A percentile compares a stretch with the other conserved stretches of the same genome.
Evolutionary conservation across 441 rosid species (phyloP).

Genomic region (Populus hybrid): DNA sequence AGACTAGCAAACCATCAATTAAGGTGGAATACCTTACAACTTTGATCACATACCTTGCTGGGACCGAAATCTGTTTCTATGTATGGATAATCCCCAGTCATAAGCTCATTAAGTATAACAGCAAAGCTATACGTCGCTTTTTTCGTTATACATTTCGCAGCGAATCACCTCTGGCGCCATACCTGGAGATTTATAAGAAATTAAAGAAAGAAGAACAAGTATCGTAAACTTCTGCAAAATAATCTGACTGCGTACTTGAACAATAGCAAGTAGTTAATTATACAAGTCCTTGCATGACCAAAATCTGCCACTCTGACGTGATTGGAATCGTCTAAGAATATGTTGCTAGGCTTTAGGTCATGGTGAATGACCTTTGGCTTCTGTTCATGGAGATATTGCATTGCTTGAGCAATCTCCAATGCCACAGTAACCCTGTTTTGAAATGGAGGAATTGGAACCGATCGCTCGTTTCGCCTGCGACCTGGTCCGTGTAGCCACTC

Average conservation of each 20-base stretch:
- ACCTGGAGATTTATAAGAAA: slow-evolving; percentile 23
- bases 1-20: background rate
- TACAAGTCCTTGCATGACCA: slow-evolving; percentile 43
- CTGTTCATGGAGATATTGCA: slow-evolving; percentile 64
- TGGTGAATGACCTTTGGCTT: slow-evolving; percentile 50
- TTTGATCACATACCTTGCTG: slow-evolving; percentile 29
- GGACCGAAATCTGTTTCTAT: slow-evolving; percentile 42
- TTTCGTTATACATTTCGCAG: slow-evolving; percentile 53
- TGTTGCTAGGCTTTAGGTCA: slow-evolving; percentile 61
- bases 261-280: background rate
- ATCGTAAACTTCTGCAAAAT: background rate
- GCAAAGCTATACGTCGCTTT: slow-evolving; percentile 63
- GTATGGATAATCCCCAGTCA: slow-evolving; percentile 47
- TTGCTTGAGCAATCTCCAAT: slow-evolving; percentile 55
- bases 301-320: slow-evolving; percentile 55
- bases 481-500: slow-evolving; percentile 57
- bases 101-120: slow-evolving; percentile 44
- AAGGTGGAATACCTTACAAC: background rate
- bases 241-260: background rate
- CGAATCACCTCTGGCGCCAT: slow-evolving; percentile 63
- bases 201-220: background rate
- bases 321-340: slow-evolving; percentile 44
- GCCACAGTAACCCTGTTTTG: slow-evolving; percentile 36
- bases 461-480: slow-evolving; percentile 27
- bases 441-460: slow-evolving; percentile 36